phyloP scores from a whole-genome alignment of 176 grass and related monocot species.

The Zizania latifolia region DNA sequence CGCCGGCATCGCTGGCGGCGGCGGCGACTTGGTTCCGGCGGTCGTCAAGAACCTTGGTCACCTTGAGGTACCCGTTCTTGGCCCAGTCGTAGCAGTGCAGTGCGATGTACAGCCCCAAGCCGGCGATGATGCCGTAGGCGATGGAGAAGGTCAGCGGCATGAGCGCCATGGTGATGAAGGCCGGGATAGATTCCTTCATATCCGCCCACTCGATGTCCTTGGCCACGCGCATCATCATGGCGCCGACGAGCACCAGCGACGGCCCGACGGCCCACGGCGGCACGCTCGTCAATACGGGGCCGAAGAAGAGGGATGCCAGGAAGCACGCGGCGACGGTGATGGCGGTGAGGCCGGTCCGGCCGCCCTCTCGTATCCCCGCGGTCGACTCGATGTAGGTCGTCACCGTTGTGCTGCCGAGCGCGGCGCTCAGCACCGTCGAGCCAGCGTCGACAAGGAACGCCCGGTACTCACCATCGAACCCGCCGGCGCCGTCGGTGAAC shows the following conservation, averaged over 20 bases:
- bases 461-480: constrained; percentile 61
- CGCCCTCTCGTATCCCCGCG: constrained; percentile 62
- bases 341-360: constrained; percentile 55
- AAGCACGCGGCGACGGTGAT: constrained; percentile 49
- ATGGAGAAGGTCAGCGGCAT: constrained; percentile 81
- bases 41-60: constrained; percentile 24
- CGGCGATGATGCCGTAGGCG: constrained; percentile 70
- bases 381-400: constrained; percentile 68
- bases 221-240: constrained; percentile 73
- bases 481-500: constrained; percentile 38
- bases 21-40: constrained; percentile 34
- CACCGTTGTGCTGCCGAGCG: constrained; percentile 58
- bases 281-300: constrained; percentile 50
- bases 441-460: constrained; percentile 62
- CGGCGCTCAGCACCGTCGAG: constrained; percentile 47
- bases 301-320: constrained; percentile 55
- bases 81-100: constrained; percentile 59
- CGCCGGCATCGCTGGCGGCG: not conserved
- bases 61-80: not conserved
- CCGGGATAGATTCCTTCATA: constrained; percentile 58
- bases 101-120: constrained; percentile 37
- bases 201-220: constrained; percentile 60
- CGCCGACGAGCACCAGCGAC: constrained; percentile 66
- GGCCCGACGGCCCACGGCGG: constrained; percentile 69
- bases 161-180: constrained; percentile 68